Conservation (phyloP, 2,329 filamentous ascomycete genomes). For the Penicillium sp. region DNA sequence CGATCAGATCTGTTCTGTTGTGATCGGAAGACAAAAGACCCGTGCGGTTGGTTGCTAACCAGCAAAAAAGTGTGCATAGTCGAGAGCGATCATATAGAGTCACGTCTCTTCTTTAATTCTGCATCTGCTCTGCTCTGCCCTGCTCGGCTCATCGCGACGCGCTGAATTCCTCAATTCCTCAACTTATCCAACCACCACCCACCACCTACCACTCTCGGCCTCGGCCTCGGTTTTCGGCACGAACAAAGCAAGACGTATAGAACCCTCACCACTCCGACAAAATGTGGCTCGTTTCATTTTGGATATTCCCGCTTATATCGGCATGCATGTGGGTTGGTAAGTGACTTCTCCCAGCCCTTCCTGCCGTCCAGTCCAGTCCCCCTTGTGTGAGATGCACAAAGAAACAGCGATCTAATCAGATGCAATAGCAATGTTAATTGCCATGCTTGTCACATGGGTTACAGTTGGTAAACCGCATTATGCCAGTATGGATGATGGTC, state of each 20-base stretch:
- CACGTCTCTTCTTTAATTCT: too few relatives aligned
- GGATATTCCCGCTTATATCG: slow-evolving; percentile 64
- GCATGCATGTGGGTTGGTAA: slow-evolving; percentile 59
- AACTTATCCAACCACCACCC: too few relatives aligned
- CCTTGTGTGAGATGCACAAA: too few relatives aligned
- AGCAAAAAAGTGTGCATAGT: too few relatives aligned
- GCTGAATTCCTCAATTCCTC: background rate
- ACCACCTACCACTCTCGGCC: background rate
- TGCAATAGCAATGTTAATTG: slow-evolving; percentile 60
- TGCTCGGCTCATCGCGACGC: background rate
- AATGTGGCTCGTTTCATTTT: slow-evolving; percentile 53
- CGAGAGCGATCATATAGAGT: too few relatives aligned
- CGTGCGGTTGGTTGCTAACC: too few relatives aligned
- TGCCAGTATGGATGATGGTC: slow-evolving; percentile 54
- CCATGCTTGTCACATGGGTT: slow-evolving; percentile 64
- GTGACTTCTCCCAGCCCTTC: slow-evolving; percentile 14
- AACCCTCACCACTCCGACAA: slow-evolving; percentile 9
- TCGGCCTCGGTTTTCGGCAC: too few relatives aligned
- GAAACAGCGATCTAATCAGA: slow-evolving; percentile 12
- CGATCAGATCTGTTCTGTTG: too few relatives aligned
- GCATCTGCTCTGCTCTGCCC: background rate
- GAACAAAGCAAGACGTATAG: too few relatives aligned
- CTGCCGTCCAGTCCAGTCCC: too few relatives aligned
- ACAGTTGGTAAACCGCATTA: slow-evolving; percentile 58
- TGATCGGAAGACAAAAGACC: too few relatives aligned